Conservation (phyloP, 2,329 filamentous ascomycete species). For the Xylaria digitata region DNA sequence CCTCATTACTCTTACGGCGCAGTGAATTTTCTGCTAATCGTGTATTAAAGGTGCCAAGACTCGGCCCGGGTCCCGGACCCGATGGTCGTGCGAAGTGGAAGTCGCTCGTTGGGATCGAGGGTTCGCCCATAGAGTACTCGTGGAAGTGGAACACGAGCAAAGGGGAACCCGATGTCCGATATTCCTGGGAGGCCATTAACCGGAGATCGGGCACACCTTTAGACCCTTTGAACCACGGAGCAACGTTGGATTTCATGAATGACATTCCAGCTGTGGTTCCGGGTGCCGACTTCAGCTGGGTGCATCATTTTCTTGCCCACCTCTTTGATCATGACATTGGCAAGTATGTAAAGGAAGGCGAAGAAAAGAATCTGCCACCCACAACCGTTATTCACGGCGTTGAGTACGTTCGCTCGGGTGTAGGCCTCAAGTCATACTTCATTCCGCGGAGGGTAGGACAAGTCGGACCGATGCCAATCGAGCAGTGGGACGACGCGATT, state of each 20-base stretch:
- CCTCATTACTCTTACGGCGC: no score
- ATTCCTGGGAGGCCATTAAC: constrained; percentile 39
- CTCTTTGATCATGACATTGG: constrained; percentile 32
- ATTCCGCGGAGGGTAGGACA: constrained; percentile 28
- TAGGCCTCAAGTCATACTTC: constrained; percentile 42
- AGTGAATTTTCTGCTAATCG: no score
- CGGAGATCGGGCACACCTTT: constrained; percentile 31
- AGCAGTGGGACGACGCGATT: constrained; percentile 22
- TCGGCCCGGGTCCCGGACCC: constrained; percentile 11
- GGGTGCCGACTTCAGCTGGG: constrained; percentile 34
- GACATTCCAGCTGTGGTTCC: constrained; percentile 28
- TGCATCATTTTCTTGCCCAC: constrained; percentile 33
- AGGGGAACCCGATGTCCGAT: constrained; percentile 28
- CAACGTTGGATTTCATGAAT: constrained; percentile 31
- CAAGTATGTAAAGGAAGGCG: constrained; percentile 28
- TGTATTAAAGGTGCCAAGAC: constrained; percentile 17
- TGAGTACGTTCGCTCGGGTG: constrained; percentile 25
- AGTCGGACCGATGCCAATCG: constrained; percentile 8
- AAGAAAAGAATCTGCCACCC: constrained; percentile 10
- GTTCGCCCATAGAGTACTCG: constrained; percentile 33
- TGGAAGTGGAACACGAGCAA: constrained; percentile 36
- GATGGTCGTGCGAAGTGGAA: constrained; percentile 19
- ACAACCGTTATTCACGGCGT: constrained; percentile 25
- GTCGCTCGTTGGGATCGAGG: constrained; percentile 17
- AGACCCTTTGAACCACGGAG: constrained; percentile 43